Percentiles rank a stretch among this genome's conserved stretches.
phyloP scores from a whole-genome alignment of 768 basidiomycete genomes.

The Suillus occidentalis region DNA sequence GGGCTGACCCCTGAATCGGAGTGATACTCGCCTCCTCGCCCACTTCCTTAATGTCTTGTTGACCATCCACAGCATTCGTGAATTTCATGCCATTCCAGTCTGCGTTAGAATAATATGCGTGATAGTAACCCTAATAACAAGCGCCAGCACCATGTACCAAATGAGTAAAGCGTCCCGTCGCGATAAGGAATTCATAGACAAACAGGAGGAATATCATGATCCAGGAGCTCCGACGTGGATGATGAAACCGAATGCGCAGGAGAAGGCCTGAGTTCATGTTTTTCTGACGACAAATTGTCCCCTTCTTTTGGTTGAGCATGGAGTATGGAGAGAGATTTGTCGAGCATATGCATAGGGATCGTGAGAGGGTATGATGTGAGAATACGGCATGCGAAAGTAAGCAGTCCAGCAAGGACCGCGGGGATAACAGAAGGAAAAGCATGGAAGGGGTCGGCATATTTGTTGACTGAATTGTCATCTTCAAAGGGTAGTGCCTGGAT shows the following conservation, averaged over 20 bases:
- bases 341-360: constrained; percentile 43
- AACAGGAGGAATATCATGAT: constrained; percentile 43
- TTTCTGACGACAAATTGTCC: constrained; percentile 29
- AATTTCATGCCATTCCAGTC: constrained; percentile 26
- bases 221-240: constrained; percentile 27
- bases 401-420: constrained; percentile 33
- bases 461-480: constrained; percentile 18
- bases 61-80: constrained; percentile 10
- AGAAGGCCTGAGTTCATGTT: constrained; percentile 28
- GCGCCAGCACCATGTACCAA: constrained; percentile 47
- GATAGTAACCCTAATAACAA: constrained; percentile 42
- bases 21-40: not conserved
- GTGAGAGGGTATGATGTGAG: constrained; percentile 51
- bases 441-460: constrained; percentile 29
- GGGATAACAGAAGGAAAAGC: constrained; percentile 31
- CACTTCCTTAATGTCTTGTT: not conserved
- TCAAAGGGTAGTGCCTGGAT: constrained; percentile 25
- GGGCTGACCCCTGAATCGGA: constrained; percentile 21
- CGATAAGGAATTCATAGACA: constrained; percentile 48
- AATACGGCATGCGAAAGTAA: constrained; percentile 49
- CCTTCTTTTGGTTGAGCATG: constrained; percentile 30
- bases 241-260: constrained; percentile 25
- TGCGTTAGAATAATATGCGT: constrained; percentile 37
- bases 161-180: constrained; percentile 40
- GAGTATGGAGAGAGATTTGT: constrained; percentile 36